Base-by-base conservation (phyloP, 495 filamentous ascomycete species). In the Penicillium argentinense region DNA sequence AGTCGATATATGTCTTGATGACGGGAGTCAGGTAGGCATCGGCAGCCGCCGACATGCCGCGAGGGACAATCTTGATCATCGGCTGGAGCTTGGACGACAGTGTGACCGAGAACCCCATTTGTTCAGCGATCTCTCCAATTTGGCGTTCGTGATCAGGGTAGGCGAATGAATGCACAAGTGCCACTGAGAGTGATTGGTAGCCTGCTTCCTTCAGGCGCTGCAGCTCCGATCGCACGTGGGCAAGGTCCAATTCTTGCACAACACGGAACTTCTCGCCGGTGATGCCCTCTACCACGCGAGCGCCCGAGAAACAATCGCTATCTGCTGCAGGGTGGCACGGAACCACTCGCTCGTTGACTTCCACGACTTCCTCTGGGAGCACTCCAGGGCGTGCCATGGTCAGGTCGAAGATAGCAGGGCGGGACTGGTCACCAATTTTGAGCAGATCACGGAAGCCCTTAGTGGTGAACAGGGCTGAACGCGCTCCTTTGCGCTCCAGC, bases 21-120 rank as follows among this genome's bases (percentile, higher is more conserved):
- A 91, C 88, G 0, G 93, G 93, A 2, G 93, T 97, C 4, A 98
- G 78, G 61, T 98, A 98, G 3, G 93, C 93, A 71, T 98, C 93
- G 5, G 92, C 93, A 21, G 90, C 95, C 8, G 93, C 88, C 12
- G 89, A 95, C 8, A 91, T 97, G 9, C 89, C 92, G 43, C 93
- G 75, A 19, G 92, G 86, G 21, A 80, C 76, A 25, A 80, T 67
- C 45, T 75, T 76, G 53, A 80, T 97, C 91, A 97, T 98, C 19
- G 93, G 93, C 83, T 96, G 95, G 21, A 79, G 39, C 37, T 73
- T 75, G 40, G 68, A 78, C 21, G 59, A 75, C n/a, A 71, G 59
- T 79, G 66, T 97, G 27, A 74, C 73, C n/a, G 67, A 76, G 49
- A 74, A 76, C 47, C 64, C 75, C 68, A 72, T 74, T 23, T 69